phyloP scores from a whole-genome alignment of 441 rosid species.

The Populus tomentosa region DNA sequence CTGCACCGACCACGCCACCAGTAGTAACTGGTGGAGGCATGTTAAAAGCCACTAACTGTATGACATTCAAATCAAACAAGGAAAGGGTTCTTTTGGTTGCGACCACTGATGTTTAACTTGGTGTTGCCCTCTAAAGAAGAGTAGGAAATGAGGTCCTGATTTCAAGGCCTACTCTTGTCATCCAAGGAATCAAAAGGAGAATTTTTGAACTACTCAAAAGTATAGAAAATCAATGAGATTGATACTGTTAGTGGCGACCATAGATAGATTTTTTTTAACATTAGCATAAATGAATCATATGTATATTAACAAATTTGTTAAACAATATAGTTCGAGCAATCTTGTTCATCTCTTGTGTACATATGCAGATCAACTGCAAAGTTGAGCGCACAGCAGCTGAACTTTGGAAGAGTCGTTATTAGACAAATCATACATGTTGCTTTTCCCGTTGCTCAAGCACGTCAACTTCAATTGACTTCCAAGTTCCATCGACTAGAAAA shows the following conservation, averaged over 20 bases:
- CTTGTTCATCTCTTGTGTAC: background rate
- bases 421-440: slow-evolving; percentile 26
- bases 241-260: background rate
- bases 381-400: slow-evolving; percentile 47
- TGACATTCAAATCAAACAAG: background rate
- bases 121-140: background rate
- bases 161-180: background rate
- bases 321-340: background rate
- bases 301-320: background rate
- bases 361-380: slow-evolving; percentile 44
- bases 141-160: background rate
- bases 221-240: background rate
- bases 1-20: too few relatives aligned
- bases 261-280: background rate
- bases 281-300: slow-evolving; percentile 3
- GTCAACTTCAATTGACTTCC: slow-evolving; percentile 60
- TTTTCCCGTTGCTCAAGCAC: slow-evolving; percentile 52
- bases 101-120: background rate
- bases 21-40: background rate
- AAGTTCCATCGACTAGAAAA: slow-evolving; percentile 41
- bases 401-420: slow-evolving; percentile 22
- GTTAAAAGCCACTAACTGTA: too few relatives aligned
- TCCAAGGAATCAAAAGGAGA: background rate
- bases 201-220: background rate
- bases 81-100: background rate